Evolutionary conservation across 2,329 filamentous ascomycete species (phyloP).

Genomic region (Emergomyces orientalis): DNA sequence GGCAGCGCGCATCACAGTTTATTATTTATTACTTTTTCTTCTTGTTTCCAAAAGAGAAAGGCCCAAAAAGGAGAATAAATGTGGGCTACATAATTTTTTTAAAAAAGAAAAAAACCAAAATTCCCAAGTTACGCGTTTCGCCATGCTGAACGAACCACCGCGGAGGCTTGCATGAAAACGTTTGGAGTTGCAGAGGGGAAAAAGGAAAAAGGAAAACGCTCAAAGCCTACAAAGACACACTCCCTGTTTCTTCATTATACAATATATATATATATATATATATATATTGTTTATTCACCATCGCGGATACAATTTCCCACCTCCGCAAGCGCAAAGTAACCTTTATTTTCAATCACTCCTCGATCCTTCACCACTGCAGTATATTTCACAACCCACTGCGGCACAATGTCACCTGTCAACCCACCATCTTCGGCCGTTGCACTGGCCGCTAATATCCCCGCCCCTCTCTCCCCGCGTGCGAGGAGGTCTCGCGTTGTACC

Average conservation of each 20-base stretch:
- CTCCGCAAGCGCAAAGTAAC: slow-evolving; percentile 84
- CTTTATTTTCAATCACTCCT: slow-evolving; percentile 96
- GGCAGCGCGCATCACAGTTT: not conserved
- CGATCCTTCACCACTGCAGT: slow-evolving; percentile 89
- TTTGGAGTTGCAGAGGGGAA: not conserved
- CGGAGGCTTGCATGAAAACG: slow-evolving; percentile 1
- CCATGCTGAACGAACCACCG: slow-evolving; percentile 17
- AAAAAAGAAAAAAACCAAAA: slow-evolving; percentile 5
- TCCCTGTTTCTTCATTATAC: not conserved
- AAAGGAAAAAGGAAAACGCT: slow-evolving; percentile 8
- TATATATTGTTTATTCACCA: slow-evolving; percentile 18
- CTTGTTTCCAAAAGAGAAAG: not conserved
- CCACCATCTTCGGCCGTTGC: slow-evolving; percentile 45
- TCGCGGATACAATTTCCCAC: slow-evolving; percentile 42
- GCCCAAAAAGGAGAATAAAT: not conserved
- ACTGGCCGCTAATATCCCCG: slow-evolving; percentile 62
- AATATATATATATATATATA: slow-evolving; percentile 7
- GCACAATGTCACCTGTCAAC: slow-evolving; percentile 66
- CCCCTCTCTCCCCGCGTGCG: slow-evolving; percentile 60
- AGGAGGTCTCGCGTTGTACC: slow-evolving; percentile 80
- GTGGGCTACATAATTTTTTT: not conserved
- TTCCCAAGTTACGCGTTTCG: slow-evolving; percentile 11
- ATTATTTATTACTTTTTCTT: not conserved
- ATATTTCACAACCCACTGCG: slow-evolving; percentile 95
- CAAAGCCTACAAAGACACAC: slow-evolving; percentile 1